Conservation (phyloP, 257 asterid genomes). For the Cynanchum wilfordii region DNA sequence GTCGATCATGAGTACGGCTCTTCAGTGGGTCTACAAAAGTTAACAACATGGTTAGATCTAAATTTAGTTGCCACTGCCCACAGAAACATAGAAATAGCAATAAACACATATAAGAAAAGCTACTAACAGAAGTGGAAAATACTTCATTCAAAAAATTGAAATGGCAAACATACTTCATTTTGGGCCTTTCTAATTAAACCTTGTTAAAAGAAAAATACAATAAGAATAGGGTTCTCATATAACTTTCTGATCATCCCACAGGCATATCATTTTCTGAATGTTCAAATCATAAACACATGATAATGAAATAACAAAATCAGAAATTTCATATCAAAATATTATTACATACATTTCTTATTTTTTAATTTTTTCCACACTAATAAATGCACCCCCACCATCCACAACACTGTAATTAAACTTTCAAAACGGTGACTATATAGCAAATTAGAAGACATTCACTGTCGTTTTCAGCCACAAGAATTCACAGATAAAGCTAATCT, state of each 20-base stretch:
- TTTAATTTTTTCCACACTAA: background rate
- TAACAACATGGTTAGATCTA: background rate
- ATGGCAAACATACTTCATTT: background rate
- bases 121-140: background rate
- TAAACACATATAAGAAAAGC: background rate
- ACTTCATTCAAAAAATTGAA: background rate
- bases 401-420: background rate
- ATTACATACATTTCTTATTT: background rate
- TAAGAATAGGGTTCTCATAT: background rate
- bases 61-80: background rate
- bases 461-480: background rate
- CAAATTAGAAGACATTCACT: too few relatives aligned
- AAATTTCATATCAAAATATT: background rate
- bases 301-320: background rate
- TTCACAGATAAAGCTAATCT: background rate
- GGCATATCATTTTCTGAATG: background rate
- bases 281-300: background rate
- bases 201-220: background rate
- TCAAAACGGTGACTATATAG: background rate
- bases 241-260: background rate
- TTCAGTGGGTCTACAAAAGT: slow-evolving; percentile 21
- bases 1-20: slow-evolving; percentile 12
- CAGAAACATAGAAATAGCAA: background rate
- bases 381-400: background rate
- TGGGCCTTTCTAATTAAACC: background rate